Evolutionary conservation across 106 monocot genomes (phyloP).

Genomic region (Apostasia ramifera): DNA sequence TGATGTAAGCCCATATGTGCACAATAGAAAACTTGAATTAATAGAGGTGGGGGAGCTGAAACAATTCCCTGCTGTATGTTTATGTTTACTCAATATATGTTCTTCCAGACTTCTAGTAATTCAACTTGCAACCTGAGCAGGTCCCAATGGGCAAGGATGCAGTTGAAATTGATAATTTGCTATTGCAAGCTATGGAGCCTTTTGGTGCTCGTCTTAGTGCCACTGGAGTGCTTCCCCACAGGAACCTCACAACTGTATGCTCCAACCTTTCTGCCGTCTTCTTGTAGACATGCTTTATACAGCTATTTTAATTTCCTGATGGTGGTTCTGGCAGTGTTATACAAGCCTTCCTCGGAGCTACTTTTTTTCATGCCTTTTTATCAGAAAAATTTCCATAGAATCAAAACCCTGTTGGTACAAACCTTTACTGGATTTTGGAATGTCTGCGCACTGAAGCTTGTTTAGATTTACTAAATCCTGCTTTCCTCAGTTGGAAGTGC

Average conservation of each 20-base stretch:
- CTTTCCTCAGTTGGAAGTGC: too few species aligned
- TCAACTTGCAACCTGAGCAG: conserved; percentile 33
- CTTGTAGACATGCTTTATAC: not conserved
- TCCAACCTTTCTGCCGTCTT: not conserved
- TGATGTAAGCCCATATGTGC: conserved; percentile 81
- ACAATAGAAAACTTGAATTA: conserved; percentile 64
- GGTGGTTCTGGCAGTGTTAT: too few species aligned
- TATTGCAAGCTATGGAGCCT: conserved; percentile 71
- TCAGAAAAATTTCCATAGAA: too few species aligned
- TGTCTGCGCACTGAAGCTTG: too few species aligned
- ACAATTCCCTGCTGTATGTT: not conserved
- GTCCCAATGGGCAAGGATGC: conserved; percentile 68
- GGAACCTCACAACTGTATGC: conserved; percentile 72
- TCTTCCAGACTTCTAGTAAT: not conserved
- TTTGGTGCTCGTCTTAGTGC: conserved; percentile 34
- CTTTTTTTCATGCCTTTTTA: too few species aligned
- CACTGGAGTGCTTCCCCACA: conserved; percentile 41
- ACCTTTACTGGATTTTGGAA: too few species aligned
- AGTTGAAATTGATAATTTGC: conserved; percentile 41
- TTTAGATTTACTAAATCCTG: too few species aligned
- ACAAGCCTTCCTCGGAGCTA: too few species aligned
- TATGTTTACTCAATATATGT: not conserved
- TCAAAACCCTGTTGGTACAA: too few species aligned
- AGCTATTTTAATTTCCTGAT: not conserved
- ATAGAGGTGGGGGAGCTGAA: conserved; percentile 48